Evolutionary conservation across 352 stramenopile species (phyloP).

Genomic region (Aphanomyces stellatus): DNA sequence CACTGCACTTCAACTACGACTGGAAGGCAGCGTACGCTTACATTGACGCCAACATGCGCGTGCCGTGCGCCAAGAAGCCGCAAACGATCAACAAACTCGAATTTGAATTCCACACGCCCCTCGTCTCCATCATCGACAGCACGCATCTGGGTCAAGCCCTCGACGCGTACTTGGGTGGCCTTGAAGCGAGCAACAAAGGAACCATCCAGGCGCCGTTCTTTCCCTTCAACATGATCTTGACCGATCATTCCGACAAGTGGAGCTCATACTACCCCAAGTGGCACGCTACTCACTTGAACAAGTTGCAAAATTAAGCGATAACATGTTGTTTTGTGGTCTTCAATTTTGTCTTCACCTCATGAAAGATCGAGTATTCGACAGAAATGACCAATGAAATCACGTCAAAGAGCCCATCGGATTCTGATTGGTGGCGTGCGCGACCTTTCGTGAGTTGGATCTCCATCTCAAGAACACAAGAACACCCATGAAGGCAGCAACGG

Average conservation of each 20-base stretch:
- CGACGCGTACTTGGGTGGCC: neutral
- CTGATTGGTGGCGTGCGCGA: too few relatives aligned
- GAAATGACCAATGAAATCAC: too few relatives aligned
- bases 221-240: conserved; percentile 5
- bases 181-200: neutral
- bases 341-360: too few relatives aligned
- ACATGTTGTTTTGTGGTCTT: too few relatives aligned
- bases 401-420: too few relatives aligned
- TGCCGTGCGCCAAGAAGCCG: neutral
- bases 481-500: too few relatives aligned
- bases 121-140: neutral
- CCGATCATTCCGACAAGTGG: conserved; percentile 4
- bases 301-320: too few relatives aligned
- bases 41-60: neutral
- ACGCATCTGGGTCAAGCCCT: neutral
- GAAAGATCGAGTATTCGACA: too few relatives aligned
- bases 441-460: too few relatives aligned
- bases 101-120: neutral
- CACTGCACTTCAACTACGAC: neutral
- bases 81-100: neutral
- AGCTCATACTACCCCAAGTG: neutral
- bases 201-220: neutral
- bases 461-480: too few relatives aligned
- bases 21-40: neutral
- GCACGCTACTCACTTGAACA: too few relatives aligned